Evolutionary conservation across 1,284 basidiomycete genomes (phyloP), one percentile per base, ranked within the genome.

Genomic region (Cutaneotrichosporon cutaneum): DNA sequence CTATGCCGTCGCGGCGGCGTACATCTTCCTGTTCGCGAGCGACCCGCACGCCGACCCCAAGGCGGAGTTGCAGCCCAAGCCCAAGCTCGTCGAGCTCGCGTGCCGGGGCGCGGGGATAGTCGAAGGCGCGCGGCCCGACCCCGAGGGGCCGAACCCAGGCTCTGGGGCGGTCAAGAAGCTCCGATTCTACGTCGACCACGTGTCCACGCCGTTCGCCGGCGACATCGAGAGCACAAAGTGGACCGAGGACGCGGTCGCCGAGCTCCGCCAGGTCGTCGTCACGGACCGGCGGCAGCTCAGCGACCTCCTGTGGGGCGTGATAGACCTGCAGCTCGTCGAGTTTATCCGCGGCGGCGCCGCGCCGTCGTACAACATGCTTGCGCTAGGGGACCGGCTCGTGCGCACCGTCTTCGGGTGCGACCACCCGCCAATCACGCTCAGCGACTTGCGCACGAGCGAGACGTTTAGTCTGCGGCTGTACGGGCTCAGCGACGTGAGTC

Each of bases 231-330:
- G 67, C 58, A 54, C 56, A 21, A 72, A 72, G 51, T 72, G 71
- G 71, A 71, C 68, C 1, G 65, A 70, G 56, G 71, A 72, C 52
- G 71, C 70, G 10, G 59, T 70, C 0, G 48, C 60, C 27, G 66
- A 70, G 30, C 56, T 72, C 48, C 60, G 64, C 22, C 55, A 66
- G 24, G 64, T 67, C 10, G 53, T 60, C 1, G 64, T 71, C 18
- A 69, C 68, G 22, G 64, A 69, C 14, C 33, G 63, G 24, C 52
- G 61, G 6, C 66, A 70, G 30, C 54, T 72, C 8, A 67, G 64
- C 11, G 70, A 72, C 39, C 33, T 71, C 68, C 55, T 72, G 4
- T 72, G 71, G 71, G 71, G 70, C 9, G 70, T 72, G 24, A 69
- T 71, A 35, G 69, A 71, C 47, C 60, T 71, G 27, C 70, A 69